Evolutionary conservation across 2,329 filamentous ascomycete species (phyloP).

Genomic region (Phialophora chinensis): DNA sequence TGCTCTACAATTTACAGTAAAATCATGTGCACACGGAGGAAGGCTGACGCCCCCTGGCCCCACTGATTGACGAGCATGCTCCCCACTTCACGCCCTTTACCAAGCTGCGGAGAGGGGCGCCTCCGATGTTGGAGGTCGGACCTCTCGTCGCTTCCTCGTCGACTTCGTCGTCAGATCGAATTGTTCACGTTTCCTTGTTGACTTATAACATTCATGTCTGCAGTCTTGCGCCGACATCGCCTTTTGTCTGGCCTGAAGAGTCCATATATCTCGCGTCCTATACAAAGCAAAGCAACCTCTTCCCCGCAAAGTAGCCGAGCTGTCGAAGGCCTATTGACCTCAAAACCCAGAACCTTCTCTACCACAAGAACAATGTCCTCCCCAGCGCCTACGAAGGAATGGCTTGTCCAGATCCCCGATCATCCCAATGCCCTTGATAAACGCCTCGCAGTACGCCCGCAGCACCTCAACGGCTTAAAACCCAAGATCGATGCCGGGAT

Average conservation of each 20-base stretch:
- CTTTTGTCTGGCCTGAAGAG: neutral
- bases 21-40: neutral
- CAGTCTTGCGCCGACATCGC: neutral
- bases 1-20: neutral
- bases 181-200: neutral
- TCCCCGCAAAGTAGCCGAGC: neutral
- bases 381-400: constrained; percentile 57
- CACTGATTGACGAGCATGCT: constrained; percentile 1
- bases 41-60: constrained; percentile 9
- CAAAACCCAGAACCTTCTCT: constrained; percentile 1
- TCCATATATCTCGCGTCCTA: neutral
- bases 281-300: neutral
- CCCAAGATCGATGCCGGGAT: constrained; percentile 34
- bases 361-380: constrained; percentile 30
- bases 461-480: constrained; percentile 34
- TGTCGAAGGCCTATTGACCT: neutral
- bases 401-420: constrained; percentile 73
- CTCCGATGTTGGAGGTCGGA: neutral
- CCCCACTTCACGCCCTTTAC: constrained; percentile 7
- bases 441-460: constrained; percentile 40
- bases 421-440: constrained; percentile 65
- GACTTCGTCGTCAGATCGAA: neutral
- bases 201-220: neutral
- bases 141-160: neutral
- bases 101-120: constrained; percentile 2